These are phyloP conservation scores for Chytridiales sp. DNA, from an alignment of 371 early-diverging fungal species.

Conservation along the genomic window DNA sequence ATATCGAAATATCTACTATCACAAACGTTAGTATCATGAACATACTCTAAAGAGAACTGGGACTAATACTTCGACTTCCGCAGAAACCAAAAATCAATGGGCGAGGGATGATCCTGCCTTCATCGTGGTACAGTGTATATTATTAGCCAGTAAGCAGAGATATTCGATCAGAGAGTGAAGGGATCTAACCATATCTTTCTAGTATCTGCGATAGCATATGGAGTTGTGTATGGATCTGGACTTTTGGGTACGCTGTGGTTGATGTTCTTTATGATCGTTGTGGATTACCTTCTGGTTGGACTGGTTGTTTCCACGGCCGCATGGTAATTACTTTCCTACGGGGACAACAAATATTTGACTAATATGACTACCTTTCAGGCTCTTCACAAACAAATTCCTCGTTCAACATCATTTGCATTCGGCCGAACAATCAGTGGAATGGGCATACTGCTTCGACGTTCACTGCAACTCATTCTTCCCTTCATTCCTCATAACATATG, in stretches of 20 bases:
- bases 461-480: constrained; percentile 92
- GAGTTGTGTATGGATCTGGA: constrained; percentile 61
- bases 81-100: constrained; percentile 95
- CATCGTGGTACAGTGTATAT: constrained; percentile 63
- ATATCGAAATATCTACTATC: constrained; percentile 86
- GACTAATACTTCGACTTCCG: not conserved
- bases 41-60: not conserved
- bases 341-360: not conserved
- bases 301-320: constrained; percentile 61
- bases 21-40: constrained; percentile 71
- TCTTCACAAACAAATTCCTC: constrained; percentile 76
- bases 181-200: not conserved
- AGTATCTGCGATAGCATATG: constrained; percentile 76
- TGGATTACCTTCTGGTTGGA: constrained; percentile 74
- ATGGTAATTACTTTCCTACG: constrained; percentile 54
- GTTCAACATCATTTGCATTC: constrained; percentile 73
- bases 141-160: constrained; percentile 62
- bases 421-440: constrained; percentile 84
- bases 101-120: constrained; percentile 94
- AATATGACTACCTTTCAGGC: constrained; percentile 43
- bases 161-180: not conserved
- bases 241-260: constrained; percentile 61
- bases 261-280: constrained; percentile 70
- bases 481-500: constrained; percentile 75
- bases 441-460: constrained; percentile 91